Base-by-base conservation (phyloP, 345 rosid genomes). In the Corymbia maculata region DNA sequence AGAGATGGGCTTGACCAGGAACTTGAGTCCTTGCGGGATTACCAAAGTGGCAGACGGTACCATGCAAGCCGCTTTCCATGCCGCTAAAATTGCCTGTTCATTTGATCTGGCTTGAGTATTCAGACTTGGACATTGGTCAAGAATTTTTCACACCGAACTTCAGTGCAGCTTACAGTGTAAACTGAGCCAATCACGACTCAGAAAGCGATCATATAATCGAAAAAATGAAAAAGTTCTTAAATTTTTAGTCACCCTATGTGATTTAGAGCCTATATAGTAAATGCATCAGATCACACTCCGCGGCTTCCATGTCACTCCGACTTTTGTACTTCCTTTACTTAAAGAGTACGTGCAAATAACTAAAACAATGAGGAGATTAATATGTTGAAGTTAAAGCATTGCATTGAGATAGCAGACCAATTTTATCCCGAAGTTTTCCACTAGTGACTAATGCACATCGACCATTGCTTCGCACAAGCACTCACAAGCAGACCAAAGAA, bases 11-110 rank as follows among this genome's bases (percentile, higher is more conserved):
- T 87, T 93, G 90, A 94, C 86, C 9, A 94, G 88, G 88, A 94
- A 91, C 89, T 88, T 92, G 87, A 91, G 90, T 42, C 91, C 90
- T 45, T 90, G 87, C 9, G 97, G 97, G 51, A 95, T 92, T 88
- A 89, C 90, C n/a, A 95, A 51, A 26, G 86, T 92, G 51, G 93
- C 94, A 50, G 93, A 92, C 4, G 91, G 49, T 4, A 94, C 93
- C 61, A 87, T 90, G 90, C 96, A 94, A 49, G 95, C 96, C 85
- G 95, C 95, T 87, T 92, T 92, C 97, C 97, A 94, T 79, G 96
- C 95, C 30, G 90, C 92, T 55, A 66, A 13, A 85, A 94, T 79
- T 32, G 95, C 93, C 96, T 95, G 93, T 88, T 80, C 52, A 28
- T 15, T 75, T 75, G 82, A 75, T 36, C 14, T 42, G 49, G 49